Conservation (phyloP, 179 eudicot species). For the Beta lomatogona region DNA sequence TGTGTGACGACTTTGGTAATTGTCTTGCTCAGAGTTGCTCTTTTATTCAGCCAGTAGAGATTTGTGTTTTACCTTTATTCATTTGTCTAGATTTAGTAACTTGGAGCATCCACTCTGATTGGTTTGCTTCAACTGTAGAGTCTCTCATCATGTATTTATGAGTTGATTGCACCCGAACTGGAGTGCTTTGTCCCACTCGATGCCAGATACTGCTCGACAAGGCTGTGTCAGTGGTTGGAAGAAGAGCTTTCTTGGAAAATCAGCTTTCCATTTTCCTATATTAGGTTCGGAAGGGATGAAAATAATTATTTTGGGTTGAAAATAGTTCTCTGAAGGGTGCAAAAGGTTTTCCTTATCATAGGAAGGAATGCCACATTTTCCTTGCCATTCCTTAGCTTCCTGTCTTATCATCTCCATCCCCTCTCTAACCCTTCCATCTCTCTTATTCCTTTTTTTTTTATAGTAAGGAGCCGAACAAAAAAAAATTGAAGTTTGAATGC, state of each 20-base stretch:
- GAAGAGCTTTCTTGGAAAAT: not conserved
- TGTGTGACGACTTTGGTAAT: constrained; percentile 98
- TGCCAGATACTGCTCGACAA: not conserved
- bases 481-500: not conserved
- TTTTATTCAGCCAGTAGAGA: not conserved
- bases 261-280: not conserved
- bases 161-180: not conserved
- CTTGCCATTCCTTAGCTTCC: not conserved
- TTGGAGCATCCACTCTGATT: not conserved
- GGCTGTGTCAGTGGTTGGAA: not conserved
- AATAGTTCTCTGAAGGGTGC: not conserved
- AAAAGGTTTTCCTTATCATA: not conserved
- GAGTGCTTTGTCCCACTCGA: not conserved
- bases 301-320: not conserved
- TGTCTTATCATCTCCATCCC: not conserved
- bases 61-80: not conserved
- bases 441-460: not conserved
- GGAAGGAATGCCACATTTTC: not conserved
- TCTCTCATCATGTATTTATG: not conserved
- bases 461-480: not conserved
- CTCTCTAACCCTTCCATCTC: not conserved
- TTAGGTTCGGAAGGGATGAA: not conserved
- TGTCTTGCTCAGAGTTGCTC: not conserved
- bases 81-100: not conserved
- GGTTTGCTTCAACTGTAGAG: not conserved